These are phyloP conservation scores for Daldinia caldariorum DNA, from an alignment of 495 filamentous ascomycete species.

Conservation along the genomic window DNA sequence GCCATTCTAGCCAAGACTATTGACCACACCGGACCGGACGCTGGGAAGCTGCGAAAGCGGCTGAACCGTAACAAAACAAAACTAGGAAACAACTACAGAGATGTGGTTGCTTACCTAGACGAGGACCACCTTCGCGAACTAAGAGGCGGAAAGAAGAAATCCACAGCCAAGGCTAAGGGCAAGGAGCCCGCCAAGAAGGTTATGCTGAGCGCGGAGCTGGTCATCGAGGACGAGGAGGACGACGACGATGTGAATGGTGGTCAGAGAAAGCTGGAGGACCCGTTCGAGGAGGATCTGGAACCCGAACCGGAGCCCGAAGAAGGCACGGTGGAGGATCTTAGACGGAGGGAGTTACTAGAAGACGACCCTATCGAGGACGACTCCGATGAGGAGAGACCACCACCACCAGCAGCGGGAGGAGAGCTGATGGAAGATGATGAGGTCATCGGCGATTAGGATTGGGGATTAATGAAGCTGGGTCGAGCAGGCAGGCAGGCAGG, in stretches of 20 bases:
- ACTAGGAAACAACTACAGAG: constrained; percentile 79
- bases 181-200: constrained; percentile 57
- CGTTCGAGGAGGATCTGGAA: constrained; percentile 56
- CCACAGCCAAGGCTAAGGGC: constrained; percentile 57
- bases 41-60: constrained; percentile 69
- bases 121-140: constrained; percentile 59
- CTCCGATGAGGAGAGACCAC: constrained; percentile 55
- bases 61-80: constrained; percentile 72
- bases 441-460: constrained; percentile 71
- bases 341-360: constrained; percentile 67
- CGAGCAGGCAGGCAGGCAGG: not conserved
- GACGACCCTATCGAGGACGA: constrained; percentile 64
- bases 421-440: constrained; percentile 69
- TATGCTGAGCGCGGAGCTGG: constrained; percentile 56
- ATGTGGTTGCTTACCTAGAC: constrained; percentile 78
- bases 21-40: constrained; percentile 66
- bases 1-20: constrained; percentile 77
- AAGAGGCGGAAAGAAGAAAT: constrained; percentile 55
- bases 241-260: constrained; percentile 38
- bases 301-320: constrained; percentile 54
- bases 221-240: constrained; percentile 62
- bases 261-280: constrained; percentile 49
- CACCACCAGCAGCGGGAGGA: constrained; percentile 17
- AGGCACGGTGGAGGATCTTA: constrained; percentile 68
- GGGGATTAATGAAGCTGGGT: constrained; percentile 12